Base-by-base conservation (phyloP, 2,329 filamentous ascomycete genomes). In the Neurospora crassa region DNA sequence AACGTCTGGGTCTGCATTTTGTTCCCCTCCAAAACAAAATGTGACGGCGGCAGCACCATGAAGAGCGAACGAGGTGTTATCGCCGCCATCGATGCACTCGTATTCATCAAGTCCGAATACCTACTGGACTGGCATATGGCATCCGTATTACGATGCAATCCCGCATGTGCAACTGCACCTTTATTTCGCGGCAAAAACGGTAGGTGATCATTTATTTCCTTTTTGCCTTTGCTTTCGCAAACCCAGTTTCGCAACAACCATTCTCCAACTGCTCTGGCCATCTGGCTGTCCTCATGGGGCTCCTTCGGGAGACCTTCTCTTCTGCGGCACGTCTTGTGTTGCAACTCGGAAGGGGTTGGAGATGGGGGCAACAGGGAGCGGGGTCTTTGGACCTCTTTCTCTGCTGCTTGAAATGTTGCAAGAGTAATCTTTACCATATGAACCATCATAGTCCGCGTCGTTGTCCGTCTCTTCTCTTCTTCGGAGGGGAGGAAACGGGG, bases 361-460 rank as follows among this genome's bases (percentile, higher is more conserved):
- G 70, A 68, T 68, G 70, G 69, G 63, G 73, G 70, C 59, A 34
- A 63, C 63, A 11, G 68, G 47, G 16, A 16, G 24, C 6, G 34
- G 40, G 20, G 41, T 47, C 5, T 71, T 37, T 37, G 69, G 45
- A 47, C 68, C 10, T 43, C 40, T 41, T 71, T 42, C 43, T 70
- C 4, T 43, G 68, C 68, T 67, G 40, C 43, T 10, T 71, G 53
- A 68, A 59, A 67, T 72, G 75, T 75, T 79, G 78, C 78, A 71
- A 79, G 77, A 78, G 68, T 71, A 74, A 78, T 69, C 47, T 42
- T 47, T 59, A 71, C 63, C 69, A 34, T 63, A 42, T 40, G 78
- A 78, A 78, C 77, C 78, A 77, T 79, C 78, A 79, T 79, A 79
- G 78, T 79, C 78, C 78, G 72, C 78, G 78, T 71, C 76, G 75